Percentiles rank a stretch among this genome's conserved stretches.
Conservation (phyloP, 495 filamentous ascomycete species). For the Cercophora samala region DNA sequence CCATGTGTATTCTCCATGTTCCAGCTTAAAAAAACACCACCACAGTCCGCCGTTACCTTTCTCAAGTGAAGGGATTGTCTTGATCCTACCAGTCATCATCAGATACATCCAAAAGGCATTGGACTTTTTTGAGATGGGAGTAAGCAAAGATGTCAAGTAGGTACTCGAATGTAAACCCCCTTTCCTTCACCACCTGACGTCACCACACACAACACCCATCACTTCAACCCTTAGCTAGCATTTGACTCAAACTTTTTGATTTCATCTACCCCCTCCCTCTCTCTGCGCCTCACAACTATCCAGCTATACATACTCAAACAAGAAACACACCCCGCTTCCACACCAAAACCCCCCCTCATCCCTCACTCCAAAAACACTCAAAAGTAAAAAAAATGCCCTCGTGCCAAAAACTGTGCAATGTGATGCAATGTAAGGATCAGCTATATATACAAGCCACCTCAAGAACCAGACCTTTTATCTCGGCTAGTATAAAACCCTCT, state of each 20-base stretch:
- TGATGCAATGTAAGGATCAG: background rate
- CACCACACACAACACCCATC: background rate
- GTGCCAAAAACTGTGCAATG: background rate
- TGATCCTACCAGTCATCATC: too few species aligned
- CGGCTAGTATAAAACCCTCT: background rate
- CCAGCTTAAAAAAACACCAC: too few species aligned
- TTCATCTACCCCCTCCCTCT: background rate
- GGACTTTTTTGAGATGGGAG: too few species aligned
- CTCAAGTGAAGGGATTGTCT: too few species aligned
- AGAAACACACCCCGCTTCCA: background rate
- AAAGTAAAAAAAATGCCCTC: background rate
- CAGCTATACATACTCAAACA: constrained; percentile 3
- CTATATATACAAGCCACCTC: background rate
- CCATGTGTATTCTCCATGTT: too few species aligned
- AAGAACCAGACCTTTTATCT: background rate
- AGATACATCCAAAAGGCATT: too few species aligned
- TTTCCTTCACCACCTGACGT: background rate
- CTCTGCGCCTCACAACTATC: background rate
- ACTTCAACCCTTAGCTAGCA: background rate
- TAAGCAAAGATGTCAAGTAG: too few species aligned
- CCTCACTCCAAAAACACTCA: background rate
- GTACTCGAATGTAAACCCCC: too few species aligned
- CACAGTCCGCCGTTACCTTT: too few species aligned
- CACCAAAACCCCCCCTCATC: background rate
- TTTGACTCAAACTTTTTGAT: background rate